Conservation (phyloP, 306 rosid genomes). For the Prunus padus region DNA sequence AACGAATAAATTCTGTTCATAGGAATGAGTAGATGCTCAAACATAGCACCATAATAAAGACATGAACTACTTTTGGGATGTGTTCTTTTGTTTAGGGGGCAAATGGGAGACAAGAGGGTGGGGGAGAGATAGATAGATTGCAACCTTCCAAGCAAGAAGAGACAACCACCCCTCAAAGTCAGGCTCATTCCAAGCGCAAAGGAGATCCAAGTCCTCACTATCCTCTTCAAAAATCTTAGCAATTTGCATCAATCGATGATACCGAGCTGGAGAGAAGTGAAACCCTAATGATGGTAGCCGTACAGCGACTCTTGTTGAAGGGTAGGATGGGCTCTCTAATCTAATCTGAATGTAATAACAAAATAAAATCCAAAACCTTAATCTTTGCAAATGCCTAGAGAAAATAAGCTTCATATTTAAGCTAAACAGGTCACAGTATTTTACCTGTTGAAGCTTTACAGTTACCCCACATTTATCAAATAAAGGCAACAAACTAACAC, state of each 20-base stretch:
- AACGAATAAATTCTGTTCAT: background rate
- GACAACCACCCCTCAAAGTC: slow-evolving; percentile 95
- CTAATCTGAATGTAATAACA: slow-evolving; percentile 56
- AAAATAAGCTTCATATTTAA: background rate
- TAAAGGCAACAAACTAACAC: slow-evolving; percentile 64
- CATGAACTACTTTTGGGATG: background rate
- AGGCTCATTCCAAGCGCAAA: slow-evolving; percentile 79
- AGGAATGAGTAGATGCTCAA: background rate
- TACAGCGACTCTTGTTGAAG: slow-evolving; percentile 79
- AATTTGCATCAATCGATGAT: slow-evolving; percentile 87
- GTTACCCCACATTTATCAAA: slow-evolving; percentile 82
- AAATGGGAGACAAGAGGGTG: background rate
- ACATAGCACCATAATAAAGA: slow-evolving; percentile 3
- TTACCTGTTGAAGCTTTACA: slow-evolving; percentile 84
- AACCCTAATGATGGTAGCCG: slow-evolving; percentile 82
- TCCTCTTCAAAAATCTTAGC: slow-evolving; percentile 77
- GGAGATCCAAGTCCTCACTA: slow-evolving; percentile 52
- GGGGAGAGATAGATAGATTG: background rate
- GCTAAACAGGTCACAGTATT: slow-evolving; percentile 13
- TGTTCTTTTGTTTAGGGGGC: background rate
- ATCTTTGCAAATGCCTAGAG: background rate
- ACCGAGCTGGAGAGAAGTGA: slow-evolving; percentile 97
- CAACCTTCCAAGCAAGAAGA: slow-evolving; percentile 81
- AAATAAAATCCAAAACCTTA: slow-evolving; percentile 14
- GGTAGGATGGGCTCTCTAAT: slow-evolving; percentile 63